A percentile compares a stretch with the other conserved stretches of the same genome.
Evolutionary conservation across 257 asterid genomes (phyloP).

Genomic region (Gardenia jasminoides): DNA sequence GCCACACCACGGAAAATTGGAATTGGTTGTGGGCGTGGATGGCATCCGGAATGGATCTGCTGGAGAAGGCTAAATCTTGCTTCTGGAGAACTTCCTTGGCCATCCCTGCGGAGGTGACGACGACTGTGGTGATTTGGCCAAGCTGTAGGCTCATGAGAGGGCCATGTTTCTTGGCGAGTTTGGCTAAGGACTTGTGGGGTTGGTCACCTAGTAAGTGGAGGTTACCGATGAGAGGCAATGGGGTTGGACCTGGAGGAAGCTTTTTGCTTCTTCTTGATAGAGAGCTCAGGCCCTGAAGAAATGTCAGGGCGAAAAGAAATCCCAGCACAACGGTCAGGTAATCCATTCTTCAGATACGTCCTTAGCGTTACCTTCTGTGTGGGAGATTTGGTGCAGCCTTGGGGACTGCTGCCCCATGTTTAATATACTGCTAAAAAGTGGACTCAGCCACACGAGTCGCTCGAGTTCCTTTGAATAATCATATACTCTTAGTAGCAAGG

Average conservation of each 20-base stretch:
- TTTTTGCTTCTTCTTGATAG: slow-evolving; percentile 12
- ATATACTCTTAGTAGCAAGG: background rate
- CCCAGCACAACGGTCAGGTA: slow-evolving; percentile 36
- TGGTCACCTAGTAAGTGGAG: slow-evolving; percentile 67
- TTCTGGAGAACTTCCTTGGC: slow-evolving; percentile 65
- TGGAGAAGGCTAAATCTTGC: slow-evolving; percentile 62
- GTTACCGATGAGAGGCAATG: slow-evolving; percentile 69
- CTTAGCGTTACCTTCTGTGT: no score
- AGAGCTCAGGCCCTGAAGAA: slow-evolving; percentile 4
- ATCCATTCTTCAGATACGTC: slow-evolving; percentile 14
- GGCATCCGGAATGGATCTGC: slow-evolving; percentile 50
- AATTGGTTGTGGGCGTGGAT: slow-evolving; percentile 58
- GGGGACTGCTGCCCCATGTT: background rate
- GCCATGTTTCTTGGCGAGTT: slow-evolving; percentile 57
- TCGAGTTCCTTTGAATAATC: background rate
- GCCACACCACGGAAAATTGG: slow-evolving; percentile 65
- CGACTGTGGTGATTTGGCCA: slow-evolving; percentile 53
- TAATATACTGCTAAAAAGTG: background rate
- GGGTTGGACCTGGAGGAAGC: slow-evolving; percentile 42
- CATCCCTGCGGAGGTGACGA: slow-evolving; percentile 52
- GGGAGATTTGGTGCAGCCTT: background rate
- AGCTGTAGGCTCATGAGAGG: slow-evolving; percentile 65
- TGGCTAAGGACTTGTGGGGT: slow-evolving; percentile 62
- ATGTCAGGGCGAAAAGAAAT: slow-evolving; percentile 30
- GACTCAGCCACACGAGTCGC: background rate